These are phyloP conservation scores for Musa troglodytarum DNA, from an alignment of 176 grass and related monocot species.

Conservation along the genomic window DNA sequence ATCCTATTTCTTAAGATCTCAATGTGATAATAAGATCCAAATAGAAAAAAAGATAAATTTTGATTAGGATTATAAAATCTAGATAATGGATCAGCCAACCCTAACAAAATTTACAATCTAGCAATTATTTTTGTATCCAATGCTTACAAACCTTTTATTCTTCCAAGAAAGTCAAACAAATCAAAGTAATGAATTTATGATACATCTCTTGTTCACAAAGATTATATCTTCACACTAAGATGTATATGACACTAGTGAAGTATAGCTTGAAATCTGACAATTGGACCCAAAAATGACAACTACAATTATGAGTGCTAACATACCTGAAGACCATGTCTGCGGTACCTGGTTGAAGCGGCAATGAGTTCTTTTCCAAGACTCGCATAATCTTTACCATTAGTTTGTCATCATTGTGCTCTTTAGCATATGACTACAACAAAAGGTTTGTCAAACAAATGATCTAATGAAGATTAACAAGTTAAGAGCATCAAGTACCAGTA, in stretches of 20 bases:
- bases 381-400: slow-evolving; percentile 60
- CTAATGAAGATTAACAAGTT: slow-evolving; percentile 18
- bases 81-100: background rate
- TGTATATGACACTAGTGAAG: background rate
- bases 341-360: slow-evolving; percentile 76
- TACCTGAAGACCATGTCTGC: slow-evolving; percentile 84
- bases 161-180: background rate
- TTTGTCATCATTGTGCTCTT: slow-evolving; percentile 61
- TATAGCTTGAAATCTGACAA: background rate
- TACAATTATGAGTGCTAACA: background rate
- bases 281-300: background rate
- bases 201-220: background rate
- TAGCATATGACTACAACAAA: slow-evolving; percentile 68
- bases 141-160: background rate
- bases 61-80: too few species aligned
- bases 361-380: slow-evolving; percentile 41
- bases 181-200: background rate
- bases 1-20: background rate
- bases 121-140: background rate
- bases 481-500: slow-evolving; percentile 55
- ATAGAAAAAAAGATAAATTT: background rate
- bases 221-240: background rate
- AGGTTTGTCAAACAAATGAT: slow-evolving; percentile 19
- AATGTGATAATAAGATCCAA: background rate
- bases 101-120: background rate